Conservation (phyloP, 495 filamentous ascomycete species). For the Trichoderma virens region DNA sequence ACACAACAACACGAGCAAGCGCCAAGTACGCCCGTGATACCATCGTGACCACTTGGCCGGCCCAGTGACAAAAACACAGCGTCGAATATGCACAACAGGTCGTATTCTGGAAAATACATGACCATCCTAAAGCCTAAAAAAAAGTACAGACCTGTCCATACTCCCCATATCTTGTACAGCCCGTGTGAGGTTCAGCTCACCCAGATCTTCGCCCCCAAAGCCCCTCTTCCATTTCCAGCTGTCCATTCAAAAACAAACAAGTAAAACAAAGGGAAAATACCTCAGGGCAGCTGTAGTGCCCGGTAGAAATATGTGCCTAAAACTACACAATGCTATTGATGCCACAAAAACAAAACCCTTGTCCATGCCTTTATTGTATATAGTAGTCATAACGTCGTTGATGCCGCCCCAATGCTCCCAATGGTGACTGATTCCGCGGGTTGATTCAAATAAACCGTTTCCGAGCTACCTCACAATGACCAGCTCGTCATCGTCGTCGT, state of each 20-base stretch:
- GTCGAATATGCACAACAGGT: neutral
- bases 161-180: too few relatives aligned
- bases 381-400: neutral
- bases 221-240: too few relatives aligned
- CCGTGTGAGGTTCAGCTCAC: too few relatives aligned
- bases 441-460: neutral
- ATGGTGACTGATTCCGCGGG: neutral
- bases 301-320: neutral
- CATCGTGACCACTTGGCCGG: neutral
- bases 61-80: neutral
- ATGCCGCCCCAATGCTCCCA: neutral
- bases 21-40: neutral
- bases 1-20: neutral
- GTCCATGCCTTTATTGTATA: neutral
- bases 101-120: too few relatives aligned
- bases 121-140: too few relatives aligned
- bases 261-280: neutral
- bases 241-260: neutral
- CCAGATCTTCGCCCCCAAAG: too few relatives aligned
- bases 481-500: slow-evolving; percentile 34
- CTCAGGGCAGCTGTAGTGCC: neutral
- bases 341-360: neutral
- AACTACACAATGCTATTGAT: slow-evolving; percentile 2
- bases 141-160: too few relatives aligned
- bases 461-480: slow-evolving; percentile 22